phyloP scores from a whole-genome alignment of 2,329 filamentous ascomycete genomes.

The Coccinonectria pachysandricola region DNA sequence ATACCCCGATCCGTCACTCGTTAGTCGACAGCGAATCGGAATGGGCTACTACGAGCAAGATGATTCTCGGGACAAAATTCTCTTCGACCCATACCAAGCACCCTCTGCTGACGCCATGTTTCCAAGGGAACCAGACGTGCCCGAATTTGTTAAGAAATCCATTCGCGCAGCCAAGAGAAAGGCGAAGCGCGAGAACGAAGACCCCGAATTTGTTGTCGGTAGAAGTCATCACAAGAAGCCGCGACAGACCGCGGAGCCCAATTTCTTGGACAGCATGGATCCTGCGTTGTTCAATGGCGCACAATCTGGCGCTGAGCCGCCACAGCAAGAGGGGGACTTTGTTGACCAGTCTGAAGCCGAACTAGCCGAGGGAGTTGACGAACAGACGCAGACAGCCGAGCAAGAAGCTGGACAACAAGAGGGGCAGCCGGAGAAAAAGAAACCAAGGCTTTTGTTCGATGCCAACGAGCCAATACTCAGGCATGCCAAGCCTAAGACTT shows the following conservation, averaged over 20 bases:
- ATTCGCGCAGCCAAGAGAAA: constrained; percentile 43
- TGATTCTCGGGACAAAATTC: constrained; percentile 45
- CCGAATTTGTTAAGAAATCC: constrained; percentile 46
- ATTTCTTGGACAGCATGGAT: constrained; percentile 35
- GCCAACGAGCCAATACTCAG: constrained; percentile 39
- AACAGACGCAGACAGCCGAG: constrained; percentile 2
- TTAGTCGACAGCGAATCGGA: constrained; percentile 41
- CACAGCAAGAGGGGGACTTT: constrained; percentile 4
- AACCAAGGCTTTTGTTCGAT: constrained; percentile 22
- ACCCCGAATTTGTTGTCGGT: constrained; percentile 41
- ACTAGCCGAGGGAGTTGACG: constrained; percentile 10
- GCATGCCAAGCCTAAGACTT: constrained; percentile 41
- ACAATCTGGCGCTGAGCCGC: constrained; percentile 2
- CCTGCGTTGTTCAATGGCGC: constrained; percentile 37
- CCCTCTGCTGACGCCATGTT: constrained; percentile 35
- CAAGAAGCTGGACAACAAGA: constrained; percentile 7
- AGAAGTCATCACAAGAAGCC: constrained; percentile 34
- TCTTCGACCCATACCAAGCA: constrained; percentile 49
- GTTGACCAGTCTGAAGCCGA: constrained; percentile 11
- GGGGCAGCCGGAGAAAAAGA: constrained; percentile 10
- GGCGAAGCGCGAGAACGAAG: constrained; percentile 40
- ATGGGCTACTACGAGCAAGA: constrained; percentile 53
- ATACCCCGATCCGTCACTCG: constrained; percentile 40
- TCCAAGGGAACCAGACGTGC: constrained; percentile 35
- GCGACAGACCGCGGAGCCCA: constrained; percentile 18